Conservation (phyloP, 2,329 filamentous ascomycete genomes). For the Talaromyces verruculosus region DNA sequence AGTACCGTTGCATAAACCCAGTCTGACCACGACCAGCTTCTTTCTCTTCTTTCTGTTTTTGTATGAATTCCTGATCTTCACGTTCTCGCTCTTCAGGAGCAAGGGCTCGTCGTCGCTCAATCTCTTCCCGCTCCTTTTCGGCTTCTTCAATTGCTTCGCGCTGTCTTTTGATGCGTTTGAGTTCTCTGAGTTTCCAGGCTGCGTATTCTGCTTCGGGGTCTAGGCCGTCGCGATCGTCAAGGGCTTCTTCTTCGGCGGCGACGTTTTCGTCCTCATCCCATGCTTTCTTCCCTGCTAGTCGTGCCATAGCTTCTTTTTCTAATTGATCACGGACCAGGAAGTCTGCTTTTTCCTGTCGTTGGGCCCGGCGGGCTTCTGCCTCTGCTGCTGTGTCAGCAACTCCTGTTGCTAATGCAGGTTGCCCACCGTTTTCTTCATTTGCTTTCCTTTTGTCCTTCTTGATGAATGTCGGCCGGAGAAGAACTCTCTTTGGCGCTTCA, state of each 20-base stretch:
- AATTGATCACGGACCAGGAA: slow-evolving; percentile 85
- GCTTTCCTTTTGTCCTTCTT: slow-evolving; percentile 61
- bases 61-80: slow-evolving; percentile 78
- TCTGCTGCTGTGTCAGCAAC: slow-evolving; percentile 45
- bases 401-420: slow-evolving; percentile 24
- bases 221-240: slow-evolving; percentile 84
- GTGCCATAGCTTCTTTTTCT: slow-evolving; percentile 73
- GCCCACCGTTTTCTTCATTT: slow-evolving; percentile 28
- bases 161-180: slow-evolving; percentile 83
- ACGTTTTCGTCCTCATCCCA: slow-evolving; percentile 72
- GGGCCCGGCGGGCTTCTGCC: slow-evolving; percentile 41
- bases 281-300: slow-evolving; percentile 73
- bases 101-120: slow-evolving; percentile 83
- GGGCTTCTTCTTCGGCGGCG: slow-evolving; percentile 66
- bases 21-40: slow-evolving; percentile 76
- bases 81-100: slow-evolving; percentile 80
- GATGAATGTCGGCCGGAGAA: slow-evolving; percentile 66
- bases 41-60: slow-evolving; percentile 72
- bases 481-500: slow-evolving; percentile 55
- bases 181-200: slow-evolving; percentile 90
- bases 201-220: slow-evolving; percentile 87
- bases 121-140: slow-evolving; percentile 82
- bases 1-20: slow-evolving; percentile 91
- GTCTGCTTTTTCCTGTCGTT: slow-evolving; percentile 70
- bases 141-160: slow-evolving; percentile 78